Percentiles rank a stretch among this genome's conserved stretches.
These are phyloP conservation scores for Pilatotrama ljubarskyi DNA, from an alignment of 768 basidiomycete genomes.

Conservation along the genomic window DNA sequence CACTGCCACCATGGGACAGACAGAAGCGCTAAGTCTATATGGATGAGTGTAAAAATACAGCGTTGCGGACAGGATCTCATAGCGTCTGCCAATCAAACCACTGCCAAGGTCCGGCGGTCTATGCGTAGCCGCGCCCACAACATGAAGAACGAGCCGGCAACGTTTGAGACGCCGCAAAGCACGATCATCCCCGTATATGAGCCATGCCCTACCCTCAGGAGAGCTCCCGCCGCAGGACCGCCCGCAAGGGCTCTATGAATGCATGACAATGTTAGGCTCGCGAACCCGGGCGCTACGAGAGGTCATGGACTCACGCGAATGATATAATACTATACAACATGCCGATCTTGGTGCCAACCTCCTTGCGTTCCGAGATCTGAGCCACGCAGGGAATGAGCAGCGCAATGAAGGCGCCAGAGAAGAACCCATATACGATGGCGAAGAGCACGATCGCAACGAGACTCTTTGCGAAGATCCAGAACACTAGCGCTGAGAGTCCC, in stretches of 20 bases:
- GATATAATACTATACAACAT: conserved; percentile 66
- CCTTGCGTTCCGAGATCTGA: conserved; percentile 56
- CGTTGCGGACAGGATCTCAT: background rate
- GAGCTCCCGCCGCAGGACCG: conserved; percentile 60
- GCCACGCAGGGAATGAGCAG: conserved; percentile 70
- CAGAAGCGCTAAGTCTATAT: background rate
- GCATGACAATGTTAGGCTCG: background rate
- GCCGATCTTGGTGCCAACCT: conserved; percentile 65
- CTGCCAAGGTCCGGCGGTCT: conserved; percentile 6
- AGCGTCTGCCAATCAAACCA: conserved; percentile 1
- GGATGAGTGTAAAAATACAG: conserved; percentile 6
- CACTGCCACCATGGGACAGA: background rate
- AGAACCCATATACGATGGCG: conserved; percentile 59
- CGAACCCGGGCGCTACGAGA: background rate
- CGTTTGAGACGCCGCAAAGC: conserved; percentile 60
- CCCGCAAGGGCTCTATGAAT: conserved; percentile 60
- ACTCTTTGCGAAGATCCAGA: conserved; percentile 54
- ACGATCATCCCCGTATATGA: conserved; percentile 52
- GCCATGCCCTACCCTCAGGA: conserved; percentile 49
- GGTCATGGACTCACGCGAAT: conserved; percentile 57
- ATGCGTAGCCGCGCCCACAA: conserved; percentile 37
- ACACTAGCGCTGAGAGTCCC: conserved; percentile 55
- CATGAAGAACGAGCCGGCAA: conserved; percentile 59
- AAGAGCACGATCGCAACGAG: conserved; percentile 49
- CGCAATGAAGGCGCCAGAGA: conserved; percentile 67